phyloP scores from a whole-genome alignment of 73 alveolate species.

The Symbiodinium natans region DNA sequence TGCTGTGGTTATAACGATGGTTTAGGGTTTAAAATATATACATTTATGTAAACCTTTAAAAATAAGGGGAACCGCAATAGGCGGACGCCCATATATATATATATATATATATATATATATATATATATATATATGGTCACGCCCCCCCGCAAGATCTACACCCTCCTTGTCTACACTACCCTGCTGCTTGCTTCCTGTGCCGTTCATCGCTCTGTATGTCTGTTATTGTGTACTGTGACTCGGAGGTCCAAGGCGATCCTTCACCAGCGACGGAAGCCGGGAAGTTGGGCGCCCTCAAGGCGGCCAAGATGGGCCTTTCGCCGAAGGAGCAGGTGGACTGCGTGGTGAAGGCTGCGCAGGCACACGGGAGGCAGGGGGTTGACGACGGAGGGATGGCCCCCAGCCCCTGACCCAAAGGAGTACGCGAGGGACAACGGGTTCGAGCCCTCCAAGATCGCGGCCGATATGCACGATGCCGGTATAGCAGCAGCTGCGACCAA shows the following conservation, averaged over 20 bases:
- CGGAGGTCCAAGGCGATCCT: constrained; percentile 39
- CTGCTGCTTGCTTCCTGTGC: background rate
- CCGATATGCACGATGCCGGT: background rate
- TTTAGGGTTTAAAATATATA: too few species aligned
- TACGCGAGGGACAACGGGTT: background rate
- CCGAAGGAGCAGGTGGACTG: constrained; percentile 66
- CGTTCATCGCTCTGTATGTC: background rate
- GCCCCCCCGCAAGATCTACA: too few species aligned
- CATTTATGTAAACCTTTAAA: too few species aligned
- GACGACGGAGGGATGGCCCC: background rate
- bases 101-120: background rate
- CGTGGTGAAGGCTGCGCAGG: constrained; percentile 86
- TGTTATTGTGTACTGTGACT: background rate
- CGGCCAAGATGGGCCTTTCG: constrained; percentile 12
- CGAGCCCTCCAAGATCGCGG: background rate
- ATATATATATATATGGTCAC: too few species aligned
- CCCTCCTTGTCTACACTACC: too few species aligned
- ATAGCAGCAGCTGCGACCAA: background rate
- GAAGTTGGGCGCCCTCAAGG: constrained; percentile 29
- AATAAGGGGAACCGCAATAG: too few species aligned
- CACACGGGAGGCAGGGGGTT: background rate
- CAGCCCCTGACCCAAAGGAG: background rate
- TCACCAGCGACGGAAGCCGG: background rate
- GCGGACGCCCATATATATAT: background rate
- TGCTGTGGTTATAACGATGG: too few species aligned